Base-by-base conservation (phyloP, 2,329 filamentous ascomycete genomes). In the Colletotrichum camelliae region DNA sequence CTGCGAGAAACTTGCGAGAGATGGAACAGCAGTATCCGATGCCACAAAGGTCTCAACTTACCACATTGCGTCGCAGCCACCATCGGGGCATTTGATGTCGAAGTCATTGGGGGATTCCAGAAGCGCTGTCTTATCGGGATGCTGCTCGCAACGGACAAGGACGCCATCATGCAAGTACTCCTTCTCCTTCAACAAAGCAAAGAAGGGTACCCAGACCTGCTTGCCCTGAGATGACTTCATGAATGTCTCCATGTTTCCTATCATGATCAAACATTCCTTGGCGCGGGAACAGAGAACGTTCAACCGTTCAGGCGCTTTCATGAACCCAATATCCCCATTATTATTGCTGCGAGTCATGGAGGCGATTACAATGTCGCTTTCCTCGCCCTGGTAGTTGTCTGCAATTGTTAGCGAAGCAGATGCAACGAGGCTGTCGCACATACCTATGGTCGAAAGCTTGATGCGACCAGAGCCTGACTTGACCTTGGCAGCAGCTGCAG, bases 311-410 rank as follows among this genome's bases (percentile, higher is more conserved):
- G 91, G 90, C 0, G 92, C 87, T 0, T 85, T 80, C 87, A 96
- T 91, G 81, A 96, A 96, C 0, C 94, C 94, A 35, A 95, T 94
- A 2, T 95, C 91, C 0, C 90, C 89, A 0, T 80, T 80, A 0
- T 79, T 73, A 77, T 96, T 96, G 81, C 93, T 94, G 6, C 94
- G 86, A 0, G 93, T 94, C 13, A 96, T 82, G 0, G 92, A 93
- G 0, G 86, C 90, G 9, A 96, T 89, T 0, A 95, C 92, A 18
- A 96, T 93, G 2, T 95, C 91, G 48, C 91, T 92, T 77, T 96
- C 94, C 79, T 96, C 94, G 2, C 94, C 94, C 81, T 96, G 94
- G 73, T 94, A 96, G 76, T 96, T 96, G 77, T 96, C 94, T 93
- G 16, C 15, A 10, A 35, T 61, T 12, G 58, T 61, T 31, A 35